Conservation (phyloP, 805 yeast species). For the Starmerella powellii region DNA sequence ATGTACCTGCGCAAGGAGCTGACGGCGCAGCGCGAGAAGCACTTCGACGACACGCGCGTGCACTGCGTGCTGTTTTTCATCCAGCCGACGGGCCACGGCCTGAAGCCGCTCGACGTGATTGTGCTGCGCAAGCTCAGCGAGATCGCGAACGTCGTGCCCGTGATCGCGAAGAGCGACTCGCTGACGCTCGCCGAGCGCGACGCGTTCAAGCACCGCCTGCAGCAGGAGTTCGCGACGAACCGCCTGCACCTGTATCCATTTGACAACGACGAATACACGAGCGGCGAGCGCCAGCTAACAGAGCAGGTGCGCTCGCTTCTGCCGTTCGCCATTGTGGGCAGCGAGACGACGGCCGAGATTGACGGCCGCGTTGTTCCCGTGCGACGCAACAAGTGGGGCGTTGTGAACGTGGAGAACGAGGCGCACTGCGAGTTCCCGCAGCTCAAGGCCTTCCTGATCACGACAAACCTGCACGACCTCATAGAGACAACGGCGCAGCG, state of each 20-base stretch:
- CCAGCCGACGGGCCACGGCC: conserved; percentile 79
- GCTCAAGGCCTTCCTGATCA: conserved; percentile 82
- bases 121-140: conserved; percentile 77
- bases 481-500: conserved; percentile 79
- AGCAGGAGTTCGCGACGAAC: conserved; percentile 61
- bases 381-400: conserved; percentile 88
- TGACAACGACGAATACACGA: conserved; percentile 42
- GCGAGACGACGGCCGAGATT: conserved; percentile 62
- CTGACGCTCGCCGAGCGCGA: conserved; percentile 77
- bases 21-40: conserved; percentile 81
- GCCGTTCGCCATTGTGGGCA: conserved; percentile 92
- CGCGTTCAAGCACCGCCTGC: conserved; percentile 58
- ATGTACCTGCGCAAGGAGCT: conserved; percentile 83
- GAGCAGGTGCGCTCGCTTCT: conserved; percentile 31
- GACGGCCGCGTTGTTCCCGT: conserved; percentile 78
- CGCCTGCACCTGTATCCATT: conserved; percentile 69
- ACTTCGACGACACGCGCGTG: conserved; percentile 76
- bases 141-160: conserved; percentile 86
- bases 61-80: conserved; percentile 87
- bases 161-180: conserved; percentile 87
- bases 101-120: conserved; percentile 68
- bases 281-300: conserved; percentile 28
- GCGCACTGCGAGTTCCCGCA: conserved; percentile 92
- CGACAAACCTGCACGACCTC: conserved; percentile 91
- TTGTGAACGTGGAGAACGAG: conserved; percentile 84